Conservation (phyloP, 768 basidiomycete genomes). For the Boletus edulis region DNA sequence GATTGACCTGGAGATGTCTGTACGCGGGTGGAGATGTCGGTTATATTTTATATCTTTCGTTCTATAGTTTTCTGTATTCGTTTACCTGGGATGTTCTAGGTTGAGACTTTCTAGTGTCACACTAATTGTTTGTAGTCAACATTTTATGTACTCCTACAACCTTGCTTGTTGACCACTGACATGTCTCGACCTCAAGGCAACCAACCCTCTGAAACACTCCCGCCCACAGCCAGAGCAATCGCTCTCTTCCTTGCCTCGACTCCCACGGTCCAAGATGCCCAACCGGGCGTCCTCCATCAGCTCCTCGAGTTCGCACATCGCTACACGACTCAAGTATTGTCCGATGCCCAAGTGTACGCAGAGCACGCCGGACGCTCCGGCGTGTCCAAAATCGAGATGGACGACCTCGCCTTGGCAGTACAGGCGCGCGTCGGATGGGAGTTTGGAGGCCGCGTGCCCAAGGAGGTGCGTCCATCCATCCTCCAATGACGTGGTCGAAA, state of each 20-base stretch:
- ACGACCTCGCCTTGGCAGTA: constrained; percentile 77
- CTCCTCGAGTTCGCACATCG: constrained; percentile 84
- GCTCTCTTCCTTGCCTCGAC: constrained; percentile 81
- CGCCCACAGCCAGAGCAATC: constrained; percentile 82
- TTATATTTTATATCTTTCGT: constrained; percentile 31
- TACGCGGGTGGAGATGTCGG: constrained; percentile 8
- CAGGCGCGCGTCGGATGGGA: constrained; percentile 93
- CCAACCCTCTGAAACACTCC: constrained; percentile 59
- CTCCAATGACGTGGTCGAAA: too few relatives aligned
- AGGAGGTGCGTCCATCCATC: constrained; percentile 61
- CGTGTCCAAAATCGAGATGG: constrained; percentile 66
- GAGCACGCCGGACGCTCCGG: constrained; percentile 79
- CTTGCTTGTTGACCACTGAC: neutral
- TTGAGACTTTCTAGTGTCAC: neutral
- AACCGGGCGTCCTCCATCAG: constrained; percentile 84
- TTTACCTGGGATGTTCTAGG: neutral
- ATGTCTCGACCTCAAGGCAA: constrained; percentile 41
- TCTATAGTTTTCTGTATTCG: constrained; percentile 10
- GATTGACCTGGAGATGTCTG: constrained; percentile 40
- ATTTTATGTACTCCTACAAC: neutral
- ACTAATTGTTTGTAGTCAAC: constrained; percentile 13
- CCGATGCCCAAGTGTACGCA: constrained; percentile 83
- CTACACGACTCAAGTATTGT: constrained; percentile 79
- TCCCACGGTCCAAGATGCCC: constrained; percentile 81
- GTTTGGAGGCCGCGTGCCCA: constrained; percentile 84